A percentile compares a stretch with the other conserved stretches of the same genome.
Evolutionary conservation across 2,329 filamentous ascomycete species (phyloP).

Genomic region (Claviceps lovelessii): DNA sequence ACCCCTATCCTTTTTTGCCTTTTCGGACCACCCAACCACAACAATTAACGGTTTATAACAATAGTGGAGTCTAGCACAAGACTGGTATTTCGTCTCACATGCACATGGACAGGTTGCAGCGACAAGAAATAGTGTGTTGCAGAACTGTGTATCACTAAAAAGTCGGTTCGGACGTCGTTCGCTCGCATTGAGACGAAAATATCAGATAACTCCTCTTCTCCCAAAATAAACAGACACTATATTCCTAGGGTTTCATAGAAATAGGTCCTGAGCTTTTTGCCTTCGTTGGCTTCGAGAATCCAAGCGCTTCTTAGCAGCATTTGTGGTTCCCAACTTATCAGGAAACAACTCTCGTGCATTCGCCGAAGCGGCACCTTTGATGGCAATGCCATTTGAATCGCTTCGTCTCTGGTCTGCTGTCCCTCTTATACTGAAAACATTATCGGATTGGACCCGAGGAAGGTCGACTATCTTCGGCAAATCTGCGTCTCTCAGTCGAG

Average conservation of each 20-base stretch:
- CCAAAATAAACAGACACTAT: background rate
- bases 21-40: too few relatives aligned
- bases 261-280: slow-evolving; percentile 59
- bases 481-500: slow-evolving; percentile 22
- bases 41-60: too few relatives aligned
- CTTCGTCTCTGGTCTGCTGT: slow-evolving; percentile 31
- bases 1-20: too few relatives aligned
- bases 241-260: slow-evolving; percentile 34
- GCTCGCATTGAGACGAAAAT: too few relatives aligned
- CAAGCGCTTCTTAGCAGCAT: slow-evolving; percentile 57
- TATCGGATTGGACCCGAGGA: slow-evolving; percentile 26
- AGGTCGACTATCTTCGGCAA: slow-evolving; percentile 44
- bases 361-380: slow-evolving; percentile 44
- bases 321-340: slow-evolving; percentile 39
- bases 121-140: too few relatives aligned
- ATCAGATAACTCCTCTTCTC: too few relatives aligned
- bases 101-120: too few relatives aligned
- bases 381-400: slow-evolving; percentile 40
- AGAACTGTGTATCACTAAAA: too few relatives aligned
- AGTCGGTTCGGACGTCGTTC: too few relatives aligned
- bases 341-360: slow-evolving; percentile 55
- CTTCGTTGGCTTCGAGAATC: slow-evolving; percentile 39
- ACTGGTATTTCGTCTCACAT: too few relatives aligned
- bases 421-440: slow-evolving; percentile 47
- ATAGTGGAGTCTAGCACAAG: too few relatives aligned